Evolutionary conservation across 805 yeast species (phyloP), one percentile per base, ranked within the genome.

Genomic region (Yarrowia sp.): DNA sequence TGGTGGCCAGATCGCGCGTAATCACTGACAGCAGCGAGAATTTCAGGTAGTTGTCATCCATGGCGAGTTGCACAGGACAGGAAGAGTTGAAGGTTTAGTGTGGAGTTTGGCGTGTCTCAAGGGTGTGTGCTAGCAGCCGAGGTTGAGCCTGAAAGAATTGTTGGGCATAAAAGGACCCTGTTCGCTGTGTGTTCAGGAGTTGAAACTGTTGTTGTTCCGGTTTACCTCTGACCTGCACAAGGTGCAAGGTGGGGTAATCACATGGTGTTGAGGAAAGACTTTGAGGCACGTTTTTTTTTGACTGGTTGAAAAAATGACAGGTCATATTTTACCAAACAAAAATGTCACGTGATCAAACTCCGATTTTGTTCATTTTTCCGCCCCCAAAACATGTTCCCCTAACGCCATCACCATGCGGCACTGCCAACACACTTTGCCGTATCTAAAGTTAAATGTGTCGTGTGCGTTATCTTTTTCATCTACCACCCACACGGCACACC

Each of bases 401-500:
- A 22, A 22, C 28, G 28, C 28, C 28, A 22, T 5, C 5, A 5
- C n/a, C 39, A 47, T 47, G 53, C 53, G 53, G 53, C 53, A 47
- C 53, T 33, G 36, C 15, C n/a, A 31, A n/a, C 35, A 2, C 18
- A 9, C 33, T 5, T n/a, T 13, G 43, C 58, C 43, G 58, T 51
- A 51, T 51, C 58, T 7, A 51, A 51, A 51, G 58, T 38, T 51
- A 36, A 51, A 35, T 38, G 43, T 51, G 43, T 22, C 43, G 58
- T 51, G 43, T 38, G 42, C 58, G 43, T 51, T 51, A 51, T 51
- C 58, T 51, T 51, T 51, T 51, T 36, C 58, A 51, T 51, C 58
- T 36, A 7, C 43, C 17, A 2, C 8, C 8, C 57, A 51, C 33
- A 36, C 42, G 58, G 41, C 55, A 35, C 35, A 51, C 33, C 58